Percentiles rank a stretch among this genome's conserved stretches.
phyloP scores from a whole-genome alignment of 1,284 basidiomycete genomes.

The Apiotrichum montevideense region DNA sequence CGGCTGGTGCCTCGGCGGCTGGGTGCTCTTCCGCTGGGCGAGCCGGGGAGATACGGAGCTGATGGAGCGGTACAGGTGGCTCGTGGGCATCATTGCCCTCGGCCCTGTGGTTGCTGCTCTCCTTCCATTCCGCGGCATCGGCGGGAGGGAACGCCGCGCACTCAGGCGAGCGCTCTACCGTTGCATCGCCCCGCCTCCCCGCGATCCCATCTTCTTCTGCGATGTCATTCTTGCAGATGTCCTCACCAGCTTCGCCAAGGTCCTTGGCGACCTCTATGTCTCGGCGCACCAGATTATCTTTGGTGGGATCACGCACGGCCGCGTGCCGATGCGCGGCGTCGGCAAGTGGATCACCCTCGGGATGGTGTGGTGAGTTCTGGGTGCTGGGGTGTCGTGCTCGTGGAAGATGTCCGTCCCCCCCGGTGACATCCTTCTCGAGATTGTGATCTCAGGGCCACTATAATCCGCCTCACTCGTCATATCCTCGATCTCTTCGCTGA shows the following conservation, averaged over 20 bases:
- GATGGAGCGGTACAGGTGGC: slow-evolving; percentile 67
- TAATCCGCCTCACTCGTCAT: too few species aligned
- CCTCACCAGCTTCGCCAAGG: slow-evolving; percentile 93
- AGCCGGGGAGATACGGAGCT: slow-evolving; percentile 55
- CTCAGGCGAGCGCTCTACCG: slow-evolving; percentile 66
- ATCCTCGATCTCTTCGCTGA: neutral
- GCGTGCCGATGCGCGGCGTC: slow-evolving; percentile 59
- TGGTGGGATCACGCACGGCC: slow-evolving; percentile 61
- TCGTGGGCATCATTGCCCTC: slow-evolving; percentile 65
- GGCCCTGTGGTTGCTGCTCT: slow-evolving; percentile 56
- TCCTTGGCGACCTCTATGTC: slow-evolving; percentile 89
- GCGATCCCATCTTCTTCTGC: slow-evolving; percentile 69
- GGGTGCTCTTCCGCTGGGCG: slow-evolving; percentile 59
- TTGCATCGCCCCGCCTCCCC: slow-evolving; percentile 62
- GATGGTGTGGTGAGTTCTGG: slow-evolving; percentile 68
- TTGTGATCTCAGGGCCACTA: neutral
- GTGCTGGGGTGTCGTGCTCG: too few species aligned
- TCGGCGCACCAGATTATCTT: slow-evolving; percentile 66
- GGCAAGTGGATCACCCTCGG: slow-evolving; percentile 68
- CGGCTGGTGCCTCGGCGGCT: slow-evolving; percentile 57
- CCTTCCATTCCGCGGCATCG: slow-evolving; percentile 61
- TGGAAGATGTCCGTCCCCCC: neutral
- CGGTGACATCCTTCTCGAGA: neutral
- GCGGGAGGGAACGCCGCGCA: slow-evolving; percentile 63
- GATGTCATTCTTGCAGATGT: slow-evolving; percentile 94